These are phyloP conservation scores for Iris pallida DNA, from an alignment of 116 monocot genomes.

Conservation along the genomic window DNA sequence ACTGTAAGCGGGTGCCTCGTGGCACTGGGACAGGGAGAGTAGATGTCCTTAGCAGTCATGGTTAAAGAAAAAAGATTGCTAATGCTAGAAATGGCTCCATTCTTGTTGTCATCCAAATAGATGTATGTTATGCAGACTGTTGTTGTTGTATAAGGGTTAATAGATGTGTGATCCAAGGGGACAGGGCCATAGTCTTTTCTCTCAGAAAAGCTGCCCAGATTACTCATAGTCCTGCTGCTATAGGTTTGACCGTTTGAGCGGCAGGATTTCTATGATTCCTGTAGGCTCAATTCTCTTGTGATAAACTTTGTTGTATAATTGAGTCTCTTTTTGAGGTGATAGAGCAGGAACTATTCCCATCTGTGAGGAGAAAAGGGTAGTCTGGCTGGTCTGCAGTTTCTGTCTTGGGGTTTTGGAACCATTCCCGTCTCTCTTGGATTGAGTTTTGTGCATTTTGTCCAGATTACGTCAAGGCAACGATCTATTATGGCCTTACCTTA, in stretches of 20 bases:
- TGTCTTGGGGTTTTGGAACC: neutral
- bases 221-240: neutral
- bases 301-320: neutral
- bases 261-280: no score
- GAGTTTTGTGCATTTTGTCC: no score
- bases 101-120: neutral
- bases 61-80: neutral
- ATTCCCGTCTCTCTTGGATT: neutral
- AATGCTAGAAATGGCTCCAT: neutral
- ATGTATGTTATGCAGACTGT: neutral
- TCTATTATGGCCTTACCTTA: no score
- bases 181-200: neutral
- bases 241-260: neutral
- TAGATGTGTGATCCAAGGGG: neutral
- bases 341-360: neutral
- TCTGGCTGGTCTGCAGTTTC: neutral
- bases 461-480: no score
- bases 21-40: no score
- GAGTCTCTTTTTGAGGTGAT: neutral
- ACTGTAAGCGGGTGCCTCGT: no score
- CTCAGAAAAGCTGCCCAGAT: neutral
- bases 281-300: neutral
- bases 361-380: neutral
- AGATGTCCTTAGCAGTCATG: neutral
- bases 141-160: neutral